A percentile compares a stretch with the other conserved stretches of the same genome.
These are phyloP conservation scores for Saraca asoca DNA, from an alignment of 331 rosid species.

Conservation along the genomic window DNA sequence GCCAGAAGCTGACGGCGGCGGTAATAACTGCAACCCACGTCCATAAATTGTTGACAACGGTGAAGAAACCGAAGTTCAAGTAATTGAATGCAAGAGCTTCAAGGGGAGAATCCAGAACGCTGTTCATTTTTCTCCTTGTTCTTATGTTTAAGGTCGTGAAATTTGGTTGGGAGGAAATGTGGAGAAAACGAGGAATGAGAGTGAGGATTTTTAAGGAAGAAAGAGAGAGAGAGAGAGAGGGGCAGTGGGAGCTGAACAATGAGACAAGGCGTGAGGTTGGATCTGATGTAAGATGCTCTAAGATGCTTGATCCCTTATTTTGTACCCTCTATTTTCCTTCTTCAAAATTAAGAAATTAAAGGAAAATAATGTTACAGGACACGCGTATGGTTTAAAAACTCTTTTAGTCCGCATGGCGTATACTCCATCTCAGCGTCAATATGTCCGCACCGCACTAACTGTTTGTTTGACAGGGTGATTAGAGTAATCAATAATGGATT, in stretches of 20 bases:
- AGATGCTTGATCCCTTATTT: slow-evolving; percentile 41
- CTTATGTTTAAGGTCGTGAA: neutral
- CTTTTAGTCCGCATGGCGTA: neutral
- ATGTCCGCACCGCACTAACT: neutral
- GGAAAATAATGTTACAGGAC: neutral
- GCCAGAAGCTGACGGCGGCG: slow-evolving; percentile 67
- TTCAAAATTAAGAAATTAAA: neutral
- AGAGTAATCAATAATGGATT: too few relatives aligned
- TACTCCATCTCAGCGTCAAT: neutral
- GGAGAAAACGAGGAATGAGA: slow-evolving; percentile 9
- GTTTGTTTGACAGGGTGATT: too few relatives aligned
- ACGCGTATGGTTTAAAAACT: slow-evolving; percentile 32
- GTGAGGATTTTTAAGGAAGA: slow-evolving; percentile 21
- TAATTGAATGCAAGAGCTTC: slow-evolving; percentile 59
- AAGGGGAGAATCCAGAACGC: slow-evolving; percentile 56
- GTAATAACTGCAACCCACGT: slow-evolving; percentile 67
- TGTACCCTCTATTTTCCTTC: slow-evolving; percentile 27
- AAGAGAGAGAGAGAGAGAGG: neutral
- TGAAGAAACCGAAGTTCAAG: slow-evolving; percentile 47
- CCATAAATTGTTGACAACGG: slow-evolving; percentile 56
- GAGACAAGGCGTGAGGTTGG: slow-evolving; percentile 27
- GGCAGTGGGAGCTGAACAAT: slow-evolving; percentile 27
- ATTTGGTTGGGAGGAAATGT: neutral
- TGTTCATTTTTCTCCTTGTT: slow-evolving; percentile 23
- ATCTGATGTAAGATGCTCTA: slow-evolving; percentile 54